phyloP scores from a whole-genome alignment of 495 filamentous ascomycete genomes.

The Xylaria cubensis region DNA sequence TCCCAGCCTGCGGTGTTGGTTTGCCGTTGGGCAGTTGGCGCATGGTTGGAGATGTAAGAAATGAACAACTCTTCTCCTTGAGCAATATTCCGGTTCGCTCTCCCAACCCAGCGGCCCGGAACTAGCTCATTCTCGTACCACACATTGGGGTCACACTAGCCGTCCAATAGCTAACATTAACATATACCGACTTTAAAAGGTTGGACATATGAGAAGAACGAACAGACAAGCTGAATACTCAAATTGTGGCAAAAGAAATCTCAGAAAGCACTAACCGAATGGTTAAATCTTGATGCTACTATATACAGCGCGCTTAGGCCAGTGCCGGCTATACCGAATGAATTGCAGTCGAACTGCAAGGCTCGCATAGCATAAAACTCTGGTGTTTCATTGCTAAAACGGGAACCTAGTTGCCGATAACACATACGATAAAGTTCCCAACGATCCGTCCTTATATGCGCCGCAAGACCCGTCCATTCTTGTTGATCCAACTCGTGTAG shows the following conservation, averaged over 20 bases:
- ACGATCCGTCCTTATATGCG: not conserved
- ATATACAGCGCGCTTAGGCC: not conserved
- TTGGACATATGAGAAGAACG: not conserved
- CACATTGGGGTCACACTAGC: conserved; percentile 15
- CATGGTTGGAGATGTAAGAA: not conserved
- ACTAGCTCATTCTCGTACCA: conserved; percentile 2
- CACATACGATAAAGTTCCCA: not conserved
- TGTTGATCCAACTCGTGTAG: not conserved
- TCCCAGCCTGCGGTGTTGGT: not conserved
- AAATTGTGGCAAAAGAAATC: too few species aligned
- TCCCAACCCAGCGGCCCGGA: not conserved
- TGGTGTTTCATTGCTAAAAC: too few species aligned
- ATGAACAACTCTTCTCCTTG: conserved; percentile 11
- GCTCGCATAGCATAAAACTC: not conserved
- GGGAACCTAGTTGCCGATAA: not conserved
- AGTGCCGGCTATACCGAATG: not conserved
- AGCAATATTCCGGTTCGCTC: conserved; percentile 2
- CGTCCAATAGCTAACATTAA: not conserved
- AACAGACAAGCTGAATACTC: not conserved
- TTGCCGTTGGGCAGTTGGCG: not conserved
- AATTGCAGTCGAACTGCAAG: not conserved
- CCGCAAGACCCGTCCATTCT: not conserved
- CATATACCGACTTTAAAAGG: not conserved
- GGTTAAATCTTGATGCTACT: conserved; percentile 9
- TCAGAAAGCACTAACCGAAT: conserved; percentile 12